phyloP scores from a whole-genome alignment of 305 asterid species.

The Lippia alba region DNA sequence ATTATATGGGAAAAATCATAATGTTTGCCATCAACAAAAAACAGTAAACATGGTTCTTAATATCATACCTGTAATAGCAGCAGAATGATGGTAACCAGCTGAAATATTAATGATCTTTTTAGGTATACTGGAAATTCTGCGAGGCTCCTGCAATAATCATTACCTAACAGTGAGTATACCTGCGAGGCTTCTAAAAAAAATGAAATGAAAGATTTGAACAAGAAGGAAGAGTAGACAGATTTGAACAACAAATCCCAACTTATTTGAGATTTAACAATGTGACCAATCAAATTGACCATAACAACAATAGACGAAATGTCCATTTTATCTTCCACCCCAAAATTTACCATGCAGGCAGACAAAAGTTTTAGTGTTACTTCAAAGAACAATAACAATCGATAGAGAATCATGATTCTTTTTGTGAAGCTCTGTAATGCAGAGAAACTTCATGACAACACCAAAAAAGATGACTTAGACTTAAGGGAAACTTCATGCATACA shows the following conservation, averaged over 20 bases:
- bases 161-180: slow-evolving; percentile 25
- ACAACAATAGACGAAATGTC: too few relatives aligned
- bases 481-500: slow-evolving; percentile 47
- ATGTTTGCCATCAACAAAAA: slow-evolving; percentile 5
- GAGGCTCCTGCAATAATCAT: slow-evolving; percentile 67
- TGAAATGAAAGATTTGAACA: too few relatives aligned
- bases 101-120: slow-evolving; percentile 64
- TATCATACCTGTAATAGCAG: slow-evolving; percentile 84
- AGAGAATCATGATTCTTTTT: slow-evolving; percentile 15
- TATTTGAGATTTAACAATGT: too few relatives aligned
- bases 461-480: too few relatives aligned
- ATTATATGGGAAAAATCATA: neutral
- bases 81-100: slow-evolving; percentile 95
- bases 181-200: too few relatives aligned
- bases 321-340: too few relatives aligned
- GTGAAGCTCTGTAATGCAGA: slow-evolving; percentile 12
- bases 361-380: neutral
- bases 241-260: too few relatives aligned
- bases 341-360: neutral
- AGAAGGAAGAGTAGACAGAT: too few relatives aligned
- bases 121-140: slow-evolving; percentile 64
- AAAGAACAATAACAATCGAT: neutral
- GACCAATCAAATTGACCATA: too few relatives aligned
- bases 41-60: slow-evolving; percentile 12
- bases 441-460: neutral